Conservation (phyloP, 176 grass and related monocot genomes). For the Canna indica region DNA sequence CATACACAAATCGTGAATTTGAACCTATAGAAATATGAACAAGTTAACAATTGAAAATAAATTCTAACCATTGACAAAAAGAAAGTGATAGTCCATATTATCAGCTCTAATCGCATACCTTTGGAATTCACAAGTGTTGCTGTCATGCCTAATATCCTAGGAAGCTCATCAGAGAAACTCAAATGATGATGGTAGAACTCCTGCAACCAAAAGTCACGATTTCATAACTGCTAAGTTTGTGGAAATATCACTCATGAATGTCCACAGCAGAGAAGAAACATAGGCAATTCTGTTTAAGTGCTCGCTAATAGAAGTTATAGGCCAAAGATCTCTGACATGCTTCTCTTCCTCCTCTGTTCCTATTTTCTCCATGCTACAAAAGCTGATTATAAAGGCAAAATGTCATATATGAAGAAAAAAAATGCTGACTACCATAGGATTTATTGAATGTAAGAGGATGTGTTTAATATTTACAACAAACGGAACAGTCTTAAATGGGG, state of each 20-base stretch:
- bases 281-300: no score
- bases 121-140: slow-evolving; percentile 52
- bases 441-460: no score
- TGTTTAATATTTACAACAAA: no score
- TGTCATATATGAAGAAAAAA: no score
- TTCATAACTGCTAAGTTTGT: slow-evolving; percentile 19
- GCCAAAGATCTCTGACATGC: no score
- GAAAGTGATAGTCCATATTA: no score
- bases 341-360: no score
- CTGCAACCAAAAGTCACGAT: slow-evolving; percentile 29
- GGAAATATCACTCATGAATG: background rate
- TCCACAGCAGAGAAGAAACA: background rate
- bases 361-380: no score
- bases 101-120: slow-evolving; percentile 26
- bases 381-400: no score
- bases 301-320: no score
- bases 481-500: no score
- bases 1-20: slow-evolving; percentile 10
- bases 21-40: slow-evolving; percentile 22
- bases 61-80: background rate
- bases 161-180: slow-evolving; percentile 38
- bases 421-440: no score
- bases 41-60: slow-evolving; percentile 2
- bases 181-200: slow-evolving; percentile 63
- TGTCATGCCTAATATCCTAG: slow-evolving; percentile 78